phyloP scores from a whole-genome alignment of 768 basidiomycete species.

The Podaxis mareebaensis region DNA sequence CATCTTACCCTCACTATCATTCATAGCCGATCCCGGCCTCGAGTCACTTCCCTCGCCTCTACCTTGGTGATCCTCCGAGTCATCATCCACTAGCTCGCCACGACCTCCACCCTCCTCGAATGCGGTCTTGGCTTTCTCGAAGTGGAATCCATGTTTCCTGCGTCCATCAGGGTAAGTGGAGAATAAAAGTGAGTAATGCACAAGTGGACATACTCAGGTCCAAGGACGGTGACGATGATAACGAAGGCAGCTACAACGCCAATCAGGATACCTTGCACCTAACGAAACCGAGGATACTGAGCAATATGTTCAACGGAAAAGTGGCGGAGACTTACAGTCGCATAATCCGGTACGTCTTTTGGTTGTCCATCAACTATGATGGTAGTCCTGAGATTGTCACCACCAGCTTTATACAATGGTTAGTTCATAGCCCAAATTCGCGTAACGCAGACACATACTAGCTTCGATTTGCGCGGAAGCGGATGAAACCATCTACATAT shows the following conservation, averaged over 20 bases:
- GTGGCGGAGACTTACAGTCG: conserved; percentile 12
- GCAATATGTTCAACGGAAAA: conserved; percentile 11
- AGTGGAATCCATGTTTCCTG: conserved; percentile 76
- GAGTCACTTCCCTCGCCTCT: not conserved
- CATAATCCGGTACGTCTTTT: conserved; percentile 41
- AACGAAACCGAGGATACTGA: conserved; percentile 13
- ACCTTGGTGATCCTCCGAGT: not conserved
- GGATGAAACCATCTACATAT: conserved; percentile 56
- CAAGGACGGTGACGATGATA: conserved; percentile 73
- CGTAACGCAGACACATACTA: conserved; percentile 35
- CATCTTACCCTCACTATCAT: too few species aligned
- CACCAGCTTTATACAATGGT: conserved; percentile 49
- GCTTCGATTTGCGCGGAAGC: conserved; percentile 84
- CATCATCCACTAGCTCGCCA: conserved; percentile 39
- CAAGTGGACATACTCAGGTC: conserved; percentile 59
- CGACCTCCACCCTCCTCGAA: conserved; percentile 73
- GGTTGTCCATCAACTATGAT: conserved; percentile 43
- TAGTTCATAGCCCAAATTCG: conserved; percentile 21
- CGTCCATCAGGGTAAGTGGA: not conserved
- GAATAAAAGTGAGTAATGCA: not conserved
- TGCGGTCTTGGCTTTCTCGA: conserved; percentile 80
- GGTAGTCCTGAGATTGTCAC: conserved; percentile 52
- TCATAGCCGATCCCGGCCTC: not conserved
- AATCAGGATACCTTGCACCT: conserved; percentile 86
- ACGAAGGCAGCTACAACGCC: conserved; percentile 80